A percentile compares a stretch with the other conserved stretches of the same genome.
These are phyloP conservation scores for Aspergillus hortae DNA, from an alignment of 2,329 filamentous ascomycete species.

Conservation along the genomic window DNA sequence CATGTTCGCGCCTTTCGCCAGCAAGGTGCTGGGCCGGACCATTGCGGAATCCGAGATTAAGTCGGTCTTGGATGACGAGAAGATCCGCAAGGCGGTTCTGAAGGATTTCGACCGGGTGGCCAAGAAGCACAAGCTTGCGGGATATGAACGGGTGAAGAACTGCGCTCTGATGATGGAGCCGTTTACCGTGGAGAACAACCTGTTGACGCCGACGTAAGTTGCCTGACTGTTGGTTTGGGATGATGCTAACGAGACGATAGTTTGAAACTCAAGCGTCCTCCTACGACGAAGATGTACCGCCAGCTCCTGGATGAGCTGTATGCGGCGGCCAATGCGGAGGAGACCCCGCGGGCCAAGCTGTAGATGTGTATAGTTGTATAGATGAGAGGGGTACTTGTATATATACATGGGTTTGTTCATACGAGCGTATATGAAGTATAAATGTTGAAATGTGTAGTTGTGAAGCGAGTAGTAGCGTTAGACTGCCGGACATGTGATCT, in stretches of 20 bases:
- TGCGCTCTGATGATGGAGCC: conserved; percentile 77
- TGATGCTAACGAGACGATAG: conserved; percentile 38
- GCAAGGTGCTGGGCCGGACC: conserved; percentile 67
- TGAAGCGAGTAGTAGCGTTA: not conserved
- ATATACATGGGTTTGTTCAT: not conserved
- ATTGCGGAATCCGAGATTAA: conserved; percentile 55
- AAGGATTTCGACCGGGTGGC: conserved; percentile 75
- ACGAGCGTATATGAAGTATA: too few species aligned
- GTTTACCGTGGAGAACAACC: conserved; percentile 88
- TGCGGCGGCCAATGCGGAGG: conserved; percentile 47
- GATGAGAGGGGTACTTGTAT: not conserved
- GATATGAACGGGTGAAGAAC: conserved; percentile 78
- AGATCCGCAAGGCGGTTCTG: conserved; percentile 70
- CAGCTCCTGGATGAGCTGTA: conserved; percentile 59
- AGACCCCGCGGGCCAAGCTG: conserved; percentile 39
- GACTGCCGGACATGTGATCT: not conserved
- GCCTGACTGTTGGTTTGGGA: not conserved
- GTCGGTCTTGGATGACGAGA: conserved; percentile 63
- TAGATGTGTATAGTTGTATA: conserved; percentile 16
- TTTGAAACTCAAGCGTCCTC: conserved; percentile 68
- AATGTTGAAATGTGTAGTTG: too few species aligned
- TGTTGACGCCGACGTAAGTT: conserved; percentile 54
- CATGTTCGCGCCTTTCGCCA: conserved; percentile 75
- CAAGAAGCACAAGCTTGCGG: conserved; percentile 83
- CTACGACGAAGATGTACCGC: conserved; percentile 61